phyloP scores from a whole-genome alignment of 768 basidiomycete species.

The Suillus subaureus region DNA sequence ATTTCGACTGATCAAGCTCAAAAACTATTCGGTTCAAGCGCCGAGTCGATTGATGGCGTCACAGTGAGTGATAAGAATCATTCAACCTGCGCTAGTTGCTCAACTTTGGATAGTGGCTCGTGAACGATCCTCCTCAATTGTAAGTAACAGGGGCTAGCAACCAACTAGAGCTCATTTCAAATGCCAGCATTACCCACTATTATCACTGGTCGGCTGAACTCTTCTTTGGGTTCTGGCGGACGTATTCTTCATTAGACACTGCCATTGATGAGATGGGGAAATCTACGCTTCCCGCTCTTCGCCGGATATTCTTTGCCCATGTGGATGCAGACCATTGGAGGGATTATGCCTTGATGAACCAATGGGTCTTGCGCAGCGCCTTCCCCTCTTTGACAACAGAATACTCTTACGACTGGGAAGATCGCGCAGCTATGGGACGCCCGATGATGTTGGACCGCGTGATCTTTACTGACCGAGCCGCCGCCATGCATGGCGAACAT shows the following conservation, averaged over 20 bases:
- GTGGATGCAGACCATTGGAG: constrained; percentile 81
- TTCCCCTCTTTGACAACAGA: constrained; percentile 85
- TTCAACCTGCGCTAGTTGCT: constrained; percentile 4
- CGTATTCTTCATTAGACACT: constrained; percentile 82
- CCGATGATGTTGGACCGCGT: constrained; percentile 87
- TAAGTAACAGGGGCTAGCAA: constrained; percentile 36
- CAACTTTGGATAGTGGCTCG: constrained; percentile 54
- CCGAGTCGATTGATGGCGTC: constrained; percentile 75
- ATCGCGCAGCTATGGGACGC: constrained; percentile 68
- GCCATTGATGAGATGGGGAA: constrained; percentile 64
- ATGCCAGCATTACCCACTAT: constrained; percentile 79
- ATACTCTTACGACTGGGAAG: constrained; percentile 81
- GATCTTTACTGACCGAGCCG: constrained; percentile 82
- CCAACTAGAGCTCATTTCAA: not conserved
- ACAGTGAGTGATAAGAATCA: constrained; percentile 47
- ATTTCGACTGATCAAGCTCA: constrained; percentile 70
- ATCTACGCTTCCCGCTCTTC: constrained; percentile 71
- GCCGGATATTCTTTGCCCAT: constrained; percentile 77
- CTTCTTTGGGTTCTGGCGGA: constrained; percentile 90
- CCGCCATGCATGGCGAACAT: constrained; percentile 72
- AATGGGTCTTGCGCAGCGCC: constrained; percentile 76
- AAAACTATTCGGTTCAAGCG: constrained; percentile 69
- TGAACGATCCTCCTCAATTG: constrained; percentile 89
- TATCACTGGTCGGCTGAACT: constrained; percentile 95
- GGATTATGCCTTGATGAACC: constrained; percentile 90